phyloP scores from a whole-genome alignment of 305 asterid species.

The Rubia balearica region DNA sequence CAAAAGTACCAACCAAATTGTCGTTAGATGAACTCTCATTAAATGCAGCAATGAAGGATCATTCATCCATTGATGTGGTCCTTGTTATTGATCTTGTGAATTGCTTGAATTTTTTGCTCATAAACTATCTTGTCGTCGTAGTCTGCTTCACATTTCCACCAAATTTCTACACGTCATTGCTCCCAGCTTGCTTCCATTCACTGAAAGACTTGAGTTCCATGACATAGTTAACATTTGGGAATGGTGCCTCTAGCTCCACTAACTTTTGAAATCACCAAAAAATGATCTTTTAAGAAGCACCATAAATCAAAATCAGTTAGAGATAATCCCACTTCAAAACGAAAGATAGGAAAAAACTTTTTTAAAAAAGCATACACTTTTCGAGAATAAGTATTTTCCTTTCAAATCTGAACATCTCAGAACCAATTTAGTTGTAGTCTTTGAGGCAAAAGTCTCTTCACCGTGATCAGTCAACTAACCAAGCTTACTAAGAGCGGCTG shows the following conservation, averaged over 20 bases:
- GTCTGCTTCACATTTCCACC: slow-evolving; percentile 71
- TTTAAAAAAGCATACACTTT: slow-evolving; percentile 52
- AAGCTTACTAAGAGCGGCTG: slow-evolving; percentile 33
- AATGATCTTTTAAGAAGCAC: no score
- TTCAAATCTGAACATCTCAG: slow-evolving; percentile 87
- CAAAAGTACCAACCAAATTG: slow-evolving; percentile 39
- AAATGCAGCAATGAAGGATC: slow-evolving; percentile 31
- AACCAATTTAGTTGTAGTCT: slow-evolving; percentile 68
- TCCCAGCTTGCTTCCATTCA: slow-evolving; percentile 85
- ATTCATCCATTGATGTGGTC: slow-evolving; percentile 41
- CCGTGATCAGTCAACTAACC: slow-evolving; percentile 73
- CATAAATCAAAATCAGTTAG: no score
- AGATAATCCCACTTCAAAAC: no score
- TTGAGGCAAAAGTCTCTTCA: slow-evolving; percentile 79
- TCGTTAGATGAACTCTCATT: slow-evolving; percentile 36
- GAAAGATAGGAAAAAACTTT: no score
- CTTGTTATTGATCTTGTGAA: slow-evolving; percentile 59
- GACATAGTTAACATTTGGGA: slow-evolving; percentile 58
- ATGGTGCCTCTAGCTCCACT: no score
- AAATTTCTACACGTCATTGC: slow-evolving; percentile 83
- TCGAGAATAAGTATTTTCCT: slow-evolving; percentile 84
- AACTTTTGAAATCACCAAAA: no score
- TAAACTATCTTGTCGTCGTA: slow-evolving; percentile 56
- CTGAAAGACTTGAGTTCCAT: slow-evolving; percentile 79
- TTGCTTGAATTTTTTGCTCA: slow-evolving; percentile 75